Evolutionary conservation across 2,329 filamentous ascomycete genomes (phyloP).

Genomic region (Pseudopyricularia cyperi): DNA sequence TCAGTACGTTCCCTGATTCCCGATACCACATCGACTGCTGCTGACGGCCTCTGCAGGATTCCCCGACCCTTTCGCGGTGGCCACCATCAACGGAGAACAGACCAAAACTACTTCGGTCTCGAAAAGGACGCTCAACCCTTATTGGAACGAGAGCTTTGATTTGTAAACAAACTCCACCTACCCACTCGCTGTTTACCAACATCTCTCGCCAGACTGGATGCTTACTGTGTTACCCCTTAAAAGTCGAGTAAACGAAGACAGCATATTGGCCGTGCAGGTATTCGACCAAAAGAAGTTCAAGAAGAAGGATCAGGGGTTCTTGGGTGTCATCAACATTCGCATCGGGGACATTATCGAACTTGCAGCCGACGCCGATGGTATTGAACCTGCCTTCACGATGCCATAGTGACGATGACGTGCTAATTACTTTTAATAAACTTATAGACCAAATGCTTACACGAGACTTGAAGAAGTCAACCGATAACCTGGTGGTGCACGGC

Average conservation of each 20-base stretch:
- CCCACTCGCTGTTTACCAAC: neutral
- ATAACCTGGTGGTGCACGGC: conserved; percentile 94
- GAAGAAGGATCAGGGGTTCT: conserved; percentile 99
- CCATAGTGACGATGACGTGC: conserved; percentile 13
- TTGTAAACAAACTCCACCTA: conserved; percentile 57
- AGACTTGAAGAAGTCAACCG: conserved; percentile 94
- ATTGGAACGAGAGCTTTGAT: conserved; percentile 99
- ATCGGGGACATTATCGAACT: conserved; percentile 92
- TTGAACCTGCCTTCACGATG: neutral
- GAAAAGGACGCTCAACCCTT: conserved; percentile 96
- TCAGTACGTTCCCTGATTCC: conserved; percentile 52
- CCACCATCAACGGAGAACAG: conserved; percentile 94
- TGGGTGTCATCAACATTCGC: conserved; percentile 94
- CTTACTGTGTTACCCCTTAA: neutral
- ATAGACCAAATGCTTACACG: conserved; percentile 97
- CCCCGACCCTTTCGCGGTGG: conserved; percentile 93
- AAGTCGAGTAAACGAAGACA: conserved; percentile 85
- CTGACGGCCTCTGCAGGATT: conserved; percentile 51
- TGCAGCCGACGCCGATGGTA: conserved; percentile 82
- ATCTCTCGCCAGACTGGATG: neutral
- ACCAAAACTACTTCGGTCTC: conserved; percentile 96
- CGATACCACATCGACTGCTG: neutral
- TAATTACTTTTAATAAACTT: conserved; percentile 7
- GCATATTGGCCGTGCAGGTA: conserved; percentile 93
- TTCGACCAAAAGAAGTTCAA: conserved; percentile 99